Percentiles rank a stretch among this genome's conserved stretches.
These are phyloP conservation scores for Eimeria maxima DNA, from an alignment of 169 alveolate species.

Conservation along the genomic window DNA sequence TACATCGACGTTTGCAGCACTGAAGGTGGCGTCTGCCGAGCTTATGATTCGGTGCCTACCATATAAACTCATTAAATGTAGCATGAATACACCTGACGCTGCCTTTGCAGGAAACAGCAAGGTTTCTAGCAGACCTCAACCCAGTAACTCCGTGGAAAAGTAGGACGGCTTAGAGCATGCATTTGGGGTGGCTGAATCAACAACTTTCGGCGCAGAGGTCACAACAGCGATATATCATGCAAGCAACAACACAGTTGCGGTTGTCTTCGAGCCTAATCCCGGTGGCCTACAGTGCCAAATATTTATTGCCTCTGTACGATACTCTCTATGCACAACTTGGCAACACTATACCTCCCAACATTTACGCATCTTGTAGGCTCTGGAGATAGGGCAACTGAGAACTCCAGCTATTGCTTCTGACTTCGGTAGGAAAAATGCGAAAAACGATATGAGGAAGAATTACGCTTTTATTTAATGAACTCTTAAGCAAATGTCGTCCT, in stretches of 20 bases:
- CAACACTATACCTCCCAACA: not conserved
- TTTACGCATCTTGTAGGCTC: conserved; percentile 2
- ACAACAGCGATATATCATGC: conserved; percentile 78
- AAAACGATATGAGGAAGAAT: not conserved
- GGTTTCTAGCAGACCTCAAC: conserved; percentile 62
- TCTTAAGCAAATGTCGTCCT: conserved; percentile 66
- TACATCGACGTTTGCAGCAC: conserved; percentile 25
- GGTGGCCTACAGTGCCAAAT: conserved; percentile 80
- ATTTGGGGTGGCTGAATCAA: not conserved
- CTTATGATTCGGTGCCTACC: conserved; percentile 69
- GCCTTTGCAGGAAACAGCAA: conserved; percentile 34
- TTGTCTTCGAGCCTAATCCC: conserved; percentile 81
- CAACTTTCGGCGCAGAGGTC: conserved; percentile 58
- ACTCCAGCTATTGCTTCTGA: conserved; percentile 60
- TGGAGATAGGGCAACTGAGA: conserved; percentile 58
- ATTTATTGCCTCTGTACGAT: conserved; percentile 55
- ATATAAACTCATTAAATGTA: not conserved
- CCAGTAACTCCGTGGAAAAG: conserved; percentile 81
- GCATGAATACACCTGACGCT: not conserved
- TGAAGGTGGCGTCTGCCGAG: conserved; percentile 82
- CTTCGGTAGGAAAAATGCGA: conserved; percentile 20
- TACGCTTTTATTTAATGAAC: not conserved
- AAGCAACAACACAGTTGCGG: conserved; percentile 75
- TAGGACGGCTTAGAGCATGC: conserved; percentile 16
- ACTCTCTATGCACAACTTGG: not conserved